Percentiles rank a stretch among this genome's conserved stretches.
Evolutionary conservation across 2,329 filamentous ascomycete genomes (phyloP).

Genomic region (Apiospora malaysiana): DNA sequence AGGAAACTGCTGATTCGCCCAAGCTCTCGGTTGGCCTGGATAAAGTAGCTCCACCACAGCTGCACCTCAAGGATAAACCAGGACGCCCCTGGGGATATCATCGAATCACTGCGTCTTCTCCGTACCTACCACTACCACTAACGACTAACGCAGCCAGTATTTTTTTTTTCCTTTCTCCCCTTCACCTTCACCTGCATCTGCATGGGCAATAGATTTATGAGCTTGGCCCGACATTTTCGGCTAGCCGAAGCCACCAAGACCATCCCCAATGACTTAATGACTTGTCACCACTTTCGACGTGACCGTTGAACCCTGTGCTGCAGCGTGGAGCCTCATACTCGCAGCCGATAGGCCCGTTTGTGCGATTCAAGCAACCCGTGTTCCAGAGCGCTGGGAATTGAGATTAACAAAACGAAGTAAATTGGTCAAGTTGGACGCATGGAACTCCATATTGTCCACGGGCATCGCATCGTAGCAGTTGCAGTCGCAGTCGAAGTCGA

Average conservation of each 20-base stretch:
- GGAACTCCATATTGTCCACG: background rate
- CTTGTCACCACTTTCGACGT: conserved; percentile 12
- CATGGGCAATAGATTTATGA: conserved; percentile 9
- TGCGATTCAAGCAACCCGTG: conserved; percentile 13
- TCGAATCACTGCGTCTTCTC: conserved; percentile 2
- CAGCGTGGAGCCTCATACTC: background rate
- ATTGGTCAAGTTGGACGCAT: background rate
- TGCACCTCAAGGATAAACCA: conserved; percentile 3
- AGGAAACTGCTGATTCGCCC: conserved; percentile 1
- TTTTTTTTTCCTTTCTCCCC: too few relatives aligned
- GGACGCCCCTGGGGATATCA: background rate
- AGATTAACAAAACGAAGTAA: background rate
- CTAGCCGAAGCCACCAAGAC: conserved; percentile 1
- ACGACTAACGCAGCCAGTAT: too few relatives aligned
- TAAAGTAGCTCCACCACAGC: conserved; percentile 1
- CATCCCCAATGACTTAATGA: background rate
- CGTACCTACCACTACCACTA: background rate
- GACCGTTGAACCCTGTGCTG: conserved; percentile 4
- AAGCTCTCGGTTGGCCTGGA: conserved; percentile 3
- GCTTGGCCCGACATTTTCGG: conserved; percentile 6
- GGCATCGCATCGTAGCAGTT: background rate
- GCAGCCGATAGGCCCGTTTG: background rate
- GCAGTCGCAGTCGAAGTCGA: background rate
- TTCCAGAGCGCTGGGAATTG: conserved; percentile 20
- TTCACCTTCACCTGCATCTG: background rate